A percentile compares a stretch with the other conserved stretches of the same genome.
phyloP scores from a whole-genome alignment of 345 rosid species.

The Dipteronia sinensis region DNA sequence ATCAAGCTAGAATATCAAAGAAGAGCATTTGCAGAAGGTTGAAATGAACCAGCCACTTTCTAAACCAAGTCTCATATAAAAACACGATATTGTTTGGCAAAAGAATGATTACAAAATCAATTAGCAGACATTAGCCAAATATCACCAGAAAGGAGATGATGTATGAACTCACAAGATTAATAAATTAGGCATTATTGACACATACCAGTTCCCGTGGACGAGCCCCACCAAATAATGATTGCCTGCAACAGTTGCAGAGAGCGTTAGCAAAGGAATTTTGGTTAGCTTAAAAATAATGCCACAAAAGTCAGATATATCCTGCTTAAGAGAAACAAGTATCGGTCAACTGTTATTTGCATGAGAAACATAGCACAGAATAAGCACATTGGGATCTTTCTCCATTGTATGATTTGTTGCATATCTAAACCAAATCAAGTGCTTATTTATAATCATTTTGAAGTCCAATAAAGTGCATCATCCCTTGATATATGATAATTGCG shows the following conservation, averaged over 20 bases:
- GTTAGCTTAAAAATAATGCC: background rate
- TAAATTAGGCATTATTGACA: background rate
- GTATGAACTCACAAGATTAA: background rate
- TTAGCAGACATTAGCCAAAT: background rate
- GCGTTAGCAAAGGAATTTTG: background rate
- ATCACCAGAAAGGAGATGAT: background rate
- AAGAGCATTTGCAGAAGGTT: constrained; percentile 4
- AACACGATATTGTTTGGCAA: background rate
- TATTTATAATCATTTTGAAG: background rate
- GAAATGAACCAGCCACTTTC: background rate
- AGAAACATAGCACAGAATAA: background rate
- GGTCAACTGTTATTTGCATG: background rate
- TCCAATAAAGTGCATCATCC: background rate
- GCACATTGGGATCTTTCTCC: background rate
- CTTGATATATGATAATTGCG: background rate
- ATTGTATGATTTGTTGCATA: constrained; percentile 1
- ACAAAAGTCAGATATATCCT: background rate
- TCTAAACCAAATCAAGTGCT: background rate
- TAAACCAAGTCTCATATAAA: background rate
- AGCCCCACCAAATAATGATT: constrained; percentile 32
- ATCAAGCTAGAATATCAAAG: background rate
- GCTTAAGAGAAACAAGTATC: background rate
- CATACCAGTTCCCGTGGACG: constrained; percentile 31
- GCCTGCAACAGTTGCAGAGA: constrained; percentile 21
- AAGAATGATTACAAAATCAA: background rate